A percentile compares a stretch with the other conserved stretches of the same genome.
Conservation (phyloP, 192 early-diverging fungal genomes). For the Thoreauomyces humboldtii region DNA sequence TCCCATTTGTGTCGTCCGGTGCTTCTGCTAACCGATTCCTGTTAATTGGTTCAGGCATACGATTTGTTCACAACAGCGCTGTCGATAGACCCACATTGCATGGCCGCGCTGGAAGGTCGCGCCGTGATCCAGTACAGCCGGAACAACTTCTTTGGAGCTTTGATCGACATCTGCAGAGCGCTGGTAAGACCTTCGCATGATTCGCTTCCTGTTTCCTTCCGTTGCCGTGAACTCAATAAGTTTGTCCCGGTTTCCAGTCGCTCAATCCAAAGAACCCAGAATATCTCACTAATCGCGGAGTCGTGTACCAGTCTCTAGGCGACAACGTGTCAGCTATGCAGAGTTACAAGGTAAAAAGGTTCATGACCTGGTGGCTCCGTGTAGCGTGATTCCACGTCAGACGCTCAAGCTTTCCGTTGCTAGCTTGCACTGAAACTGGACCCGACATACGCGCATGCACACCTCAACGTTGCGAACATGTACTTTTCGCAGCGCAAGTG, state of each 20-base stretch:
- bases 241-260: too few relatives aligned
- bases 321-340: constrained; percentile 49
- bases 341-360: constrained; percentile 49
- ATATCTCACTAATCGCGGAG: constrained; percentile 49
- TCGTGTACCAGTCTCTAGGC: constrained; percentile 47
- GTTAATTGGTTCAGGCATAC: constrained; percentile 43
- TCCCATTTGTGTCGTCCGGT: too few relatives aligned
- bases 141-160: constrained; percentile 50
- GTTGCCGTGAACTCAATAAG: background rate
- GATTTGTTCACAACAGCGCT: constrained; percentile 45
- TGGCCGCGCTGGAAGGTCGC: constrained; percentile 53
- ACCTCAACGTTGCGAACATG: constrained; percentile 50
- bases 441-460: constrained; percentile 44
- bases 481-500: constrained; percentile 49
- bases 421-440: constrained; percentile 47
- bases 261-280: constrained; percentile 44
- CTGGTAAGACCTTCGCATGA: too few relatives aligned
- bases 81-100: constrained; percentile 41
- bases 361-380: too few relatives aligned
- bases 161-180: constrained; percentile 52
- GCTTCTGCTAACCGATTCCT: too few relatives aligned
- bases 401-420: too few relatives aligned
- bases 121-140: constrained; percentile 40
- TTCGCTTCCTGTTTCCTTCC: background rate
- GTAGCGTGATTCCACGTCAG: too few relatives aligned